A percentile compares a stretch with the other conserved stretches of the same genome.
phyloP scores from a whole-genome alignment of 2,329 filamentous ascomycete genomes.

The Aspergillus pseudotamarii region DNA sequence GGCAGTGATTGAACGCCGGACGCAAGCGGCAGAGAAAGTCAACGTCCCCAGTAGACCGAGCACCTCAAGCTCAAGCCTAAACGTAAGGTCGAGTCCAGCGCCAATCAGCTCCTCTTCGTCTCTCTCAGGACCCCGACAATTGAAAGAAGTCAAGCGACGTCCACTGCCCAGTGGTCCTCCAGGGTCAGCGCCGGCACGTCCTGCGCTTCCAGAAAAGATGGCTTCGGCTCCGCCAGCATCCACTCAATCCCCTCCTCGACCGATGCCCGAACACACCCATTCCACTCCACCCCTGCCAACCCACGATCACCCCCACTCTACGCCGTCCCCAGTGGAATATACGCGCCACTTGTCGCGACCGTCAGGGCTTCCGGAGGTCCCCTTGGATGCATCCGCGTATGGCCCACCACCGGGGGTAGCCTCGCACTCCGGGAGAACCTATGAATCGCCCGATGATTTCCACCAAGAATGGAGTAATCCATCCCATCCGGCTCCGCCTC shows the following conservation, averaged over 20 bases:
- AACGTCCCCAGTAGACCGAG: slow-evolving; percentile 30
- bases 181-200: slow-evolving; percentile 49
- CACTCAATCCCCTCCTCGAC: slow-evolving; percentile 27
- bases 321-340: slow-evolving; percentile 63
- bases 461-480: slow-evolving; percentile 31
- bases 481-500: slow-evolving; percentile 19
- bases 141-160: slow-evolving; percentile 74
- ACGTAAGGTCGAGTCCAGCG: slow-evolving; percentile 15
- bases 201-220: slow-evolving; percentile 44
- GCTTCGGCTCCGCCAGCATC: slow-evolving; percentile 38
- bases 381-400: slow-evolving; percentile 49
- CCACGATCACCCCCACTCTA: slow-evolving; percentile 25
- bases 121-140: slow-evolving; percentile 52
- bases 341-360: slow-evolving; percentile 77
- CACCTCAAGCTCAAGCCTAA: slow-evolving; percentile 20
- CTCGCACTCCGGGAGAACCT: slow-evolving; percentile 23
- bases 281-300: slow-evolving; percentile 32
- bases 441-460: slow-evolving; percentile 36
- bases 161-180: slow-evolving; percentile 81
- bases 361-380: slow-evolving; percentile 57
- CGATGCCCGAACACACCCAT: slow-evolving; percentile 19
- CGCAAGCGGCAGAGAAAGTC: slow-evolving; percentile 41
- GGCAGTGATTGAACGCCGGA: slow-evolving; percentile 58
- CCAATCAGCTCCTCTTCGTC: slow-evolving; percentile 27
- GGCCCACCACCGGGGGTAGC: slow-evolving; percentile 28